Percentiles rank a stretch among this genome's conserved stretches.
These are phyloP conservation scores for Tylopilus plumbeoviolaceoides DNA, from an alignment of 768 basidiomycete species.

Conservation along the genomic window DNA sequence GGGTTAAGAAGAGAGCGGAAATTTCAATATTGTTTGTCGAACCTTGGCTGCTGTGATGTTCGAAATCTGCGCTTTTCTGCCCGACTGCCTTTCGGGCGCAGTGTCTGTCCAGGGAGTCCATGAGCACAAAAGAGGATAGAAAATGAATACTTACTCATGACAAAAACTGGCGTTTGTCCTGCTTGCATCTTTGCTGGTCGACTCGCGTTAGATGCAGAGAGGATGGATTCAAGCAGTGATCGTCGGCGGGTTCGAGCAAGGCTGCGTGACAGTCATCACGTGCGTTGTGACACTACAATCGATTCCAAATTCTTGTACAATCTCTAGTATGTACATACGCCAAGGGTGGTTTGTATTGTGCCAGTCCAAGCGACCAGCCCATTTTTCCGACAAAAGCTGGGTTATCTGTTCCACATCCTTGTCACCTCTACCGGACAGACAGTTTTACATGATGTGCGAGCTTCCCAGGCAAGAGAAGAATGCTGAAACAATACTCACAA, in stretches of 20 bases:
- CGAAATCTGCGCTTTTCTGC: slow-evolving; percentile 92
- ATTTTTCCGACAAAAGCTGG: neutral
- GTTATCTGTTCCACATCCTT: slow-evolving; percentile 1
- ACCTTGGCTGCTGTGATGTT: slow-evolving; percentile 98
- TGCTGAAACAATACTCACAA: neutral
- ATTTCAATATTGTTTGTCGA: slow-evolving; percentile 6
- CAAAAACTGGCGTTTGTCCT: slow-evolving; percentile 75
- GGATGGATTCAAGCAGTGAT: neutral
- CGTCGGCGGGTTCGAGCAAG: neutral
- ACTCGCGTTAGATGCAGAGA: neutral
- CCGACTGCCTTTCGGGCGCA: slow-evolving; percentile 89
- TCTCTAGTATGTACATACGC: neutral
- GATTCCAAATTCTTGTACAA: too few species aligned
- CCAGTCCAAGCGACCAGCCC: neutral
- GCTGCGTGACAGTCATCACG: neutral
- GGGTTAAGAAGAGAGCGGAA: neutral
- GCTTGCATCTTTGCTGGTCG: slow-evolving; percentile 22
- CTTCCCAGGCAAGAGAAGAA: neutral
- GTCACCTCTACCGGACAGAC: neutral
- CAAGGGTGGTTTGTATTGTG: neutral
- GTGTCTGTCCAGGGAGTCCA: slow-evolving; percentile 53
- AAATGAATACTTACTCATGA: slow-evolving; percentile 59
- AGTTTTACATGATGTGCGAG: neutral
- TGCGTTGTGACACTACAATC: neutral
- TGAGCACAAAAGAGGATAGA: neutral